Base-by-base conservation (phyloP, 2,329 filamentous ascomycete species). In the Pleomassaria siparia region DNA sequence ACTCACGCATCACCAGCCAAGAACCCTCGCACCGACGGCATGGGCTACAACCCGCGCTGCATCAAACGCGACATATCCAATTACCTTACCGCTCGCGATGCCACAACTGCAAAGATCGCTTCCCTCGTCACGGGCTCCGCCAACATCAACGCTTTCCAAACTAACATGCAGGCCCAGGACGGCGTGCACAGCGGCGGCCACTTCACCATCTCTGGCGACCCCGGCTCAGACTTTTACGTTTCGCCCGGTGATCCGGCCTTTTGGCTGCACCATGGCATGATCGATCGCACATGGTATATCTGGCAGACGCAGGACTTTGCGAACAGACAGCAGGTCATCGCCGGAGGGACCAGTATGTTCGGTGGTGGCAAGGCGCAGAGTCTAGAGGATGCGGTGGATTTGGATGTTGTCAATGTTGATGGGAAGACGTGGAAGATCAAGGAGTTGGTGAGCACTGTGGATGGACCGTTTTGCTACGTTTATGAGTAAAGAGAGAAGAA, bases 251-350 rank as follows among this genome's bases (percentile, higher is more conserved):
- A 80, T 29, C 74, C 74, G 7, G 54, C 67, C 37, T 79, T 80
- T 62, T 79, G 64, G 54, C 63, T 76, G 16, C 76, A 79, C 51
- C 77, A 80, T 49, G 64, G 67, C n/a, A 71, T 73, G 65, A 72
- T 80, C 28, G 77, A 80, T 53, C 69, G 75, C 5, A 59, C 69
- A 1, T 80, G 72, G 71, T 75, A 70, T 67, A 76, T 75, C 40
- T 80, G 77, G 77, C 76, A 80, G 59, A 73, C 70, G 35, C 64
- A 74, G 33, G 69, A 77, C 50, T 66, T 66, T 42, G 52, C 59
- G 35, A 65, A 67, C 16, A 64, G 76, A 5, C 67, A 70, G 47
- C 59, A 70, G 46, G 67, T 66, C 35, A 74, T 80, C 50, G 64
- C 64, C 2, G 64, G 64, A 13, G 76, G 76, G 3, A 78, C 75